phyloP scores from a whole-genome alignment of 2,329 filamentous ascomycete species.

The Cryphonectria carpinicola region DNA sequence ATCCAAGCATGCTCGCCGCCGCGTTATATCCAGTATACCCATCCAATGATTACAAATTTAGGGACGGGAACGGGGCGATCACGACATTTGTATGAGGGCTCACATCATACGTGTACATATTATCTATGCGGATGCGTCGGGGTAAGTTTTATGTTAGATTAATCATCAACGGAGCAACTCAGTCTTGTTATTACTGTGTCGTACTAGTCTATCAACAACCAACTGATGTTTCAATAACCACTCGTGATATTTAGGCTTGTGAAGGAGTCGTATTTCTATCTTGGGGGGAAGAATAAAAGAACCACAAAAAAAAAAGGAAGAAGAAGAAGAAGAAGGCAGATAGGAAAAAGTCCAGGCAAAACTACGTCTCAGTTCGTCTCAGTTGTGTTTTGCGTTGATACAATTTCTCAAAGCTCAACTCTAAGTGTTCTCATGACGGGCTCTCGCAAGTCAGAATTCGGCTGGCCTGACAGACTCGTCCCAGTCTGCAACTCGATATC shows the following conservation, averaged over 20 bases:
- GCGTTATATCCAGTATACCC: not conserved
- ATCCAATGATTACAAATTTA: conserved; percentile 15
- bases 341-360: not conserved
- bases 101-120: not conserved
- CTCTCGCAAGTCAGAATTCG: not conserved
- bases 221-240: not conserved
- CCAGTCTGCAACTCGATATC: conserved; percentile 1
- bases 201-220: not conserved
- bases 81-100: conserved; percentile 16
- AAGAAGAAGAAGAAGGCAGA: no score
- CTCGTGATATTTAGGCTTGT: not conserved
- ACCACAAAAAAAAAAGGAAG: no score
- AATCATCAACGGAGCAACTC: not conserved
- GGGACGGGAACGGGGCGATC: not conserved
- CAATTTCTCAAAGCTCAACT: not conserved
- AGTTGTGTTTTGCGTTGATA: not conserved
- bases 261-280: not conserved
- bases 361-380: not conserved
- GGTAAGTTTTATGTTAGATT: not conserved
- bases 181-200: not conserved
- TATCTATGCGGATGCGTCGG: not conserved
- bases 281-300: no score
- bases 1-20: not conserved
- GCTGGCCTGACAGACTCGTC: not conserved
- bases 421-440: not conserved